Conservation (phyloP, 73 alveolate genomes). For the Paramecium octaurelia region DNA sequence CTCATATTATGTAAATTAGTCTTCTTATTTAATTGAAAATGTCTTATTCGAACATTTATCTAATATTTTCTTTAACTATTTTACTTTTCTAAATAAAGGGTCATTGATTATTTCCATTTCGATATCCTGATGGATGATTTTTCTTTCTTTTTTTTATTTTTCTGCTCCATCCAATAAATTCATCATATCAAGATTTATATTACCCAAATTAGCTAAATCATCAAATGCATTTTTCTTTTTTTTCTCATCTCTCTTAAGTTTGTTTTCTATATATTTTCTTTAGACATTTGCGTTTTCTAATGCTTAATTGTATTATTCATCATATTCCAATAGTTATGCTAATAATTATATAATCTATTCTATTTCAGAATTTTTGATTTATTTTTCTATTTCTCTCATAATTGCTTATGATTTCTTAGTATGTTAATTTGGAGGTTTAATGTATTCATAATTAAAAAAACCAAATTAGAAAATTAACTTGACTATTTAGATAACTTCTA, state of each 20-base stretch:
- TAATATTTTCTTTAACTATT: constrained; percentile 47
- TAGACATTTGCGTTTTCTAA: neutral
- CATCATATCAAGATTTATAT: constrained; percentile 28
- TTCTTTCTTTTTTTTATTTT: constrained; percentile 23
- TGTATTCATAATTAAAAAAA: constrained; percentile 27
- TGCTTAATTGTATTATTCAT: constrained; percentile 41
- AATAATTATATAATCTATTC: constrained; percentile 22
- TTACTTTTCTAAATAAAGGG: constrained; percentile 54
- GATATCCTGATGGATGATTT: constrained; percentile 2
- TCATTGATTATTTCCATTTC: constrained; percentile 50
- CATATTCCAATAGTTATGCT: constrained; percentile 43
- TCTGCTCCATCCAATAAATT: neutral
- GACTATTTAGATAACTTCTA: constrained; percentile 29
- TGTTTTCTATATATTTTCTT: constrained; percentile 3
- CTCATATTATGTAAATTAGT: constrained; percentile 45
- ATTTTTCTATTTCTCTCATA: constrained; percentile 14
- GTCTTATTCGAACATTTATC: constrained; percentile 44
- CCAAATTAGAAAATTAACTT: constrained; percentile 42
- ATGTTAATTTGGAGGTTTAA: neutral
- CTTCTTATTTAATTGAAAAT: constrained; percentile 17
- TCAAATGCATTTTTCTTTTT: constrained; percentile 18
- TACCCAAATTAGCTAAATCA: constrained; percentile 12
- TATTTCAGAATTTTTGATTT: constrained; percentile 29
- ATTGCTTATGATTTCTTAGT: neutral
- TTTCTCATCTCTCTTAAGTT: neutral